These are phyloP conservation scores for Suhomyces faveliae DNA, from an alignment of 805 yeast genomes.

Conservation along the genomic window DNA sequence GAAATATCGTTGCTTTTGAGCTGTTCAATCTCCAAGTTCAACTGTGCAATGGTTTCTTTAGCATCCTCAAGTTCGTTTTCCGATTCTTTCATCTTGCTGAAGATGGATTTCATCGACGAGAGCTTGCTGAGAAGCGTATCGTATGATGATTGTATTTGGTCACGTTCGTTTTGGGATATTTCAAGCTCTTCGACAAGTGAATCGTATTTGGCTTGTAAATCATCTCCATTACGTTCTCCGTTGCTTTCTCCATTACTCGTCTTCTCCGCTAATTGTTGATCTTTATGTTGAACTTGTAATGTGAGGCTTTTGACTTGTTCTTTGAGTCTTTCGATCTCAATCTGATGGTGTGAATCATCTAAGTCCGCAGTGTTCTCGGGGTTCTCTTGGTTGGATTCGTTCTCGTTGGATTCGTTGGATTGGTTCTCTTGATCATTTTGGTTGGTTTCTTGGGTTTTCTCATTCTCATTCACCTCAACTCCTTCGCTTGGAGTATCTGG, in stretches of 20 bases:
- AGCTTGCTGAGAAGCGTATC: conserved; percentile 60
- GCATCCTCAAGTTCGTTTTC: conserved; percentile 59
- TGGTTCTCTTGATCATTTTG: too few species aligned
- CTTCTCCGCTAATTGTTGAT: conserved; percentile 24
- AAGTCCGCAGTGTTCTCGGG: too few species aligned
- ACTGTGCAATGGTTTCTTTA: conserved; percentile 37
- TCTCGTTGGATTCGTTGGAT: not conserved
- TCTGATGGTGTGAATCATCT: not conserved
- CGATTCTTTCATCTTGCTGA: conserved; percentile 69
- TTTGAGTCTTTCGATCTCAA: conserved; percentile 3
- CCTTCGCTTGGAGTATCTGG: conserved; percentile 9
- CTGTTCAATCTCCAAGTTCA: conserved; percentile 9
- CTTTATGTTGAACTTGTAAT: conserved; percentile 4
- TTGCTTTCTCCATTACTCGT: not conserved
- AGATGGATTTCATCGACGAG: conserved; percentile 71
- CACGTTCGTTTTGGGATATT: conserved; percentile 44
- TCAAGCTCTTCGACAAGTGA: conserved; percentile 11
- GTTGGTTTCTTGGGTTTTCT: not conserved
- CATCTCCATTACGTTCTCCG: not conserved
- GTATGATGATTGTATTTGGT: conserved; percentile 56
- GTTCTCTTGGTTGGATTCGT: not conserved
- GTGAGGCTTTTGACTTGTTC: conserved; percentile 8
- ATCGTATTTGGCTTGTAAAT: not conserved
- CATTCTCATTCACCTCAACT: not conserved
- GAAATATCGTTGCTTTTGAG: conserved; percentile 8